Evolutionary conservation across 441 rosid genomes (phyloP), one percentile per base, ranked within the genome.

Genomic region (Erodium trifolium): DNA sequence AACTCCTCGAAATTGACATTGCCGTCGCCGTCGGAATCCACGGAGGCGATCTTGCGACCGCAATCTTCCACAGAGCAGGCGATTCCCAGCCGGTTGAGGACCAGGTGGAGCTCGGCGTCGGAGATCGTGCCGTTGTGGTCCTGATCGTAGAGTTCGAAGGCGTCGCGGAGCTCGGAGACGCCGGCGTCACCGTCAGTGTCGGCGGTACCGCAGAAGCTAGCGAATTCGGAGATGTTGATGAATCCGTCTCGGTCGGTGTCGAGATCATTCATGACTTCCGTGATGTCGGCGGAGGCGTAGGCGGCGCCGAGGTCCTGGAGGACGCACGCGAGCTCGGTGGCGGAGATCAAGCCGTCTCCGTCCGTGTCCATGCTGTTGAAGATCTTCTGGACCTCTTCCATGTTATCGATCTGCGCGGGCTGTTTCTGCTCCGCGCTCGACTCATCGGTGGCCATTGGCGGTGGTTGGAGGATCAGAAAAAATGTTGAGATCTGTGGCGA

Each of bases 101-200:
- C 86, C 66, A 67, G 81, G 71, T 85, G 83, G 11, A 87, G 78
- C 81, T 87, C 92, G 5, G 43, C 0, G 63, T 81, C 70, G 70
- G 88, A 87, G 78, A 87, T 87, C 68, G 84, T 72, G 6, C 90
- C 92, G 85, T 85, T 85, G 64, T 79, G 77, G 73, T 85, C 83
- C 77, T 76, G 81, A 31, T 87, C 92, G 72, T 85, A 87, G 34
- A 84, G 79, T 37, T 79, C 80, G 76, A 87, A 87, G 29, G 92
- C 92, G 53, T 84, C 90, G 41, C 78, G 86, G 63, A 87, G 82
- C 76, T 85, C 92, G 10, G 79, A 45, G 3, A 51, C 59, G 59
- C 59, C 59, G 3, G 1, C 27, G 0, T 23, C 27, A 23, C 68
- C 73, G 2, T 78, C 78, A 49, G 60, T 17, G 49, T 19, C 14